A percentile compares a stretch with the other conserved stretches of the same genome.
Evolutionary conservation across 306 rosid genomes (phyloP).

Genomic region (Myrica gale): DNA sequence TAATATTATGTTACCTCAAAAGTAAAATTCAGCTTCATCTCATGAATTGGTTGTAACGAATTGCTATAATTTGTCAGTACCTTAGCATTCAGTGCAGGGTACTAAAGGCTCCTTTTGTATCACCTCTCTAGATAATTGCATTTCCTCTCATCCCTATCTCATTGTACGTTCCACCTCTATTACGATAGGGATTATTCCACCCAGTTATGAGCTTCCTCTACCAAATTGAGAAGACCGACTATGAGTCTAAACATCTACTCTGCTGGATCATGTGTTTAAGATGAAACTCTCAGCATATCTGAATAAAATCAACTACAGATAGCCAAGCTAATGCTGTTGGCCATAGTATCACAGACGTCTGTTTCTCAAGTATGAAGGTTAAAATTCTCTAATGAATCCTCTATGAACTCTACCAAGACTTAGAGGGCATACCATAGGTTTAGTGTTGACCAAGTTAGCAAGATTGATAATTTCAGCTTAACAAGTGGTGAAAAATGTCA

Average conservation of each 20-base stretch:
- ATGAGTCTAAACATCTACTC: neutral
- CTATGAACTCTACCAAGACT: neutral
- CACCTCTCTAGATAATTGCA: neutral
- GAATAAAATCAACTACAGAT: neutral
- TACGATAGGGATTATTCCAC: neutral
- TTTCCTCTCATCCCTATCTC: neutral
- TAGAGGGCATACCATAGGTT: neutral
- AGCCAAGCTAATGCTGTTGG: neutral
- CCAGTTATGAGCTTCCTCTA: neutral
- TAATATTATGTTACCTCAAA: neutral
- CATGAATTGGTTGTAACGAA: neutral
- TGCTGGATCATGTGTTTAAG: too few relatives aligned
- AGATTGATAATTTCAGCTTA: neutral
- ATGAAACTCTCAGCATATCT: neutral
- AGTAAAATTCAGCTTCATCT: neutral
- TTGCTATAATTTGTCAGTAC: neutral
- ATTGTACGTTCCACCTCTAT: neutral
- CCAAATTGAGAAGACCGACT: neutral
- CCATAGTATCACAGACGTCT: neutral
- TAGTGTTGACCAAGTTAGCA: neutral
- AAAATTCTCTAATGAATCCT: neutral
- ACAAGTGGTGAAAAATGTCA: neutral
- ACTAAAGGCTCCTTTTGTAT: neutral
- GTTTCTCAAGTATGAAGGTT: neutral
- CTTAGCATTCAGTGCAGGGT: neutral